Evolutionary conservation across 2,329 filamentous ascomycete species (phyloP).

Genomic region (Sclerotinia borealis): DNA sequence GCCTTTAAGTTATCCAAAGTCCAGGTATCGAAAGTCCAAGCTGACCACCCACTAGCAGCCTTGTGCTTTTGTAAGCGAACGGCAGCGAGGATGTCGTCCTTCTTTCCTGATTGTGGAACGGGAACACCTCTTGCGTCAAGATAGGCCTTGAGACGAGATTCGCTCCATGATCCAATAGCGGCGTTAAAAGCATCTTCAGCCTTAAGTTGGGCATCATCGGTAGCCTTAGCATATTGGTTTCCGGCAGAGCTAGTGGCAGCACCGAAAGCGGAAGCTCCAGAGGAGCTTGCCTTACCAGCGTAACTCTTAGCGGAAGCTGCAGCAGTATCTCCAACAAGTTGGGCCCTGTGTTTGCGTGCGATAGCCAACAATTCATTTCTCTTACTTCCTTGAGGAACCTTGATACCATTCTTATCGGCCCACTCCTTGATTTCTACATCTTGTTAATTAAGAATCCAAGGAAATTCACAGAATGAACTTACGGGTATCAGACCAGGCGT

Average conservation of each 20-base stretch:
- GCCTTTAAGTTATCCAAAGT: conserved; percentile 62
- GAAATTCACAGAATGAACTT: conserved; percentile 6
- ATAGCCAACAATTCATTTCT: conserved; percentile 80
- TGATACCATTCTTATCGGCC: conserved; percentile 82
- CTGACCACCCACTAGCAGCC: conserved; percentile 59
- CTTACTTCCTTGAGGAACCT: conserved; percentile 87
- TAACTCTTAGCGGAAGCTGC: conserved; percentile 57
- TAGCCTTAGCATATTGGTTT: conserved; percentile 72
- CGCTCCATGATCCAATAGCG: conserved; percentile 60
- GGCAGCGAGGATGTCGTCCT: conserved; percentile 65
- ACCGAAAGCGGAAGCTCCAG: conserved; percentile 57
- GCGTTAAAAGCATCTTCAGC: conserved; percentile 61
- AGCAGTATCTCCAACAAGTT: conserved; percentile 59
- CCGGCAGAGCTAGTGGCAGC: conserved; percentile 70
- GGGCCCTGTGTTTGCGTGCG: conserved; percentile 77
- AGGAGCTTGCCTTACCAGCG: conserved; percentile 62
- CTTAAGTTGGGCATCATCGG: conserved; percentile 58
- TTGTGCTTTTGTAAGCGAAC: conserved; percentile 71
- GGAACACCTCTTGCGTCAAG: conserved; percentile 72
- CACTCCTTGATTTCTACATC: conserved; percentile 74
- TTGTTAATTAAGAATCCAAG: conserved; percentile 9
- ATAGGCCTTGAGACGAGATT: conserved; percentile 69
- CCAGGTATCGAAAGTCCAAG: conserved; percentile 77
- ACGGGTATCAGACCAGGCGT: conserved; percentile 78
- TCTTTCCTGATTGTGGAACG: conserved; percentile 64